Evolutionary conservation across 805 yeast genomes (phyloP), one percentile per base, ranked within the genome.

Genomic region (Metschnikowia anglica): DNA sequence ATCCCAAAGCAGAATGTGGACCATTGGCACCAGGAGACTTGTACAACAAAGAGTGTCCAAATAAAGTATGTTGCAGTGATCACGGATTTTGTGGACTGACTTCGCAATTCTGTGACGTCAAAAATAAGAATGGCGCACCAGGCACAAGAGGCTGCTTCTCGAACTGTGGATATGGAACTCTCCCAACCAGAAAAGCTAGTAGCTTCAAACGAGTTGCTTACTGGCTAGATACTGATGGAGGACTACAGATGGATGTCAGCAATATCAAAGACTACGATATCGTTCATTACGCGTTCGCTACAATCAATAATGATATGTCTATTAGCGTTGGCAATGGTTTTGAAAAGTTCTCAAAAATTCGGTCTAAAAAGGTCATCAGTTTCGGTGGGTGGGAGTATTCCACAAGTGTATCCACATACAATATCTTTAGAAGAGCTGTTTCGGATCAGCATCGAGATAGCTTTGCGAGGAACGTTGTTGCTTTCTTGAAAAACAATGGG

Each of bases 361-460:
- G 12, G 3, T 8, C 34, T 3, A 32, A 32, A 12, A 32, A 32
- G 12, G 34, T 32, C 25, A 20, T 32, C 8, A 32, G 26, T 32
- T 32, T 32, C 19, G 34, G 34, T 6, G 34, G 34, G 25, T 32
- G 34, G 34, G 34, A 32, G 16, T 20, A 19, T 20, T 32, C 34
- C 16, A 32, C 34, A 4, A 20, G 12, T 7, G 25, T 25, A 3
- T 32, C 34, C 7, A 32, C 34, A 3, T 32, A 32, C 21, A 4
- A 32, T 32, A 19, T 32, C 3, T 15, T 32, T 4, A 18, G 34
- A 2, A 20, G 19, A 16, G 34, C 34, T 3, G 34, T 32, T 11
- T 32, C 34, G 6, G 34, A 32, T 12, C 10, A 20, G 21, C 15
- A 32, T n/a, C 23, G 34, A 10, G 25, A 20, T 12, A 19, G 12